Evolutionary conservation across 768 basidiomycete species (phyloP).

Genomic region (Podaxis carcinomalis): DNA sequence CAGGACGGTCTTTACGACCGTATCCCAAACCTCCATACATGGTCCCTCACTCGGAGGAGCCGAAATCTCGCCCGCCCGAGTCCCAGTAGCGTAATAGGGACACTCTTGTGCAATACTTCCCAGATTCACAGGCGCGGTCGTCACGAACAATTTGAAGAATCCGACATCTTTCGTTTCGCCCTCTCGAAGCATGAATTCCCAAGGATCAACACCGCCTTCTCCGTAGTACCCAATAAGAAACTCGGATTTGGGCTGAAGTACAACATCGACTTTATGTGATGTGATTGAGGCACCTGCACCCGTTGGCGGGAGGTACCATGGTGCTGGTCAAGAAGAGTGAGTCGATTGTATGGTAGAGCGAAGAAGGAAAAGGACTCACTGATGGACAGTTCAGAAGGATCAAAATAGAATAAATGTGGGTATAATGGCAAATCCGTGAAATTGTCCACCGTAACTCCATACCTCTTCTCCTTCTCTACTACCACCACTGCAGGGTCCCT

Average conservation of each 20-base stretch:
- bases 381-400: slow-evolving; percentile 33
- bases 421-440: slow-evolving; percentile 28
- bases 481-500: slow-evolving; percentile 23
- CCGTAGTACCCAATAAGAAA: slow-evolving; percentile 37
- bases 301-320: slow-evolving; percentile 23
- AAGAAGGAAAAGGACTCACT: slow-evolving; percentile 17
- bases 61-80: neutral
- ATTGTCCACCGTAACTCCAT: slow-evolving; percentile 29
- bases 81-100: neutral
- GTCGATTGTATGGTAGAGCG: neutral
- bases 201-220: slow-evolving; percentile 26
- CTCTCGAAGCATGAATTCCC: slow-evolving; percentile 25
- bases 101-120: slow-evolving; percentile 25
- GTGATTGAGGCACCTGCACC: slow-evolving; percentile 21
- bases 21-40: neutral
- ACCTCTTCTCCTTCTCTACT: slow-evolving; percentile 16
- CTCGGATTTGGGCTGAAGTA: slow-evolving; percentile 21
- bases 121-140: slow-evolving; percentile 31
- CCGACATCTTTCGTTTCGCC: slow-evolving; percentile 33
- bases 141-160: slow-evolving; percentile 39
- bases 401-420: slow-evolving; percentile 38
- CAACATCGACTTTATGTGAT: slow-evolving; percentile 19
- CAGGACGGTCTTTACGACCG: slow-evolving; percentile 1
- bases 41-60: neutral
- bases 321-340: neutral